Evolutionary conservation across 2,329 filamentous ascomycete genomes (phyloP), one percentile per base, ranked within the genome.

Genomic region (Tolypocladium ophioglossoides): DNA sequence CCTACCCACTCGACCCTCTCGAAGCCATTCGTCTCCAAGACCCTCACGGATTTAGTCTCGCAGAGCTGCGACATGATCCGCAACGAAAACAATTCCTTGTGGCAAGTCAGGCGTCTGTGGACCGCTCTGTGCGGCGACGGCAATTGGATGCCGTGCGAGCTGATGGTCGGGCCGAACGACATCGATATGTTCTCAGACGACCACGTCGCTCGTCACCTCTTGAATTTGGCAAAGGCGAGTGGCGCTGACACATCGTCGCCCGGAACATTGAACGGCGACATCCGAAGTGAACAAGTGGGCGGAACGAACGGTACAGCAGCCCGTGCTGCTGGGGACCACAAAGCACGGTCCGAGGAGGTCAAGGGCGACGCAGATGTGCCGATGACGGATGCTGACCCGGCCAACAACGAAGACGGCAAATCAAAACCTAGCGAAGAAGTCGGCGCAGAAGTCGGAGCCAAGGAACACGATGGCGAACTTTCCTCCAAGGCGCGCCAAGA

Each of bases 91-190:
- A 74, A 76, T 30, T 83, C 84, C 6, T 72, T 92, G 12, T 89
- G 85, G 80, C 83, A 82, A 62, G 84, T 89, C 49, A 89, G 89
- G 65, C 82, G 86, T 60, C 71, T 94, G 51, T 77, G 89, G 59
- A 87, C 85, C 35, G 81, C 82, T 58, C 76, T 94, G 10, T 83
- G 86, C 50, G 89, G 89, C 35, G 89, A 95, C 66, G 81, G 84
- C 58, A 83, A 81, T 16, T 86, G 83, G 83, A 77, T 79, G 47
- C 82, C 82, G 9, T 84, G 82, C 63, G 76, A 77, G 49, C 71
- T 75, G 59, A 78, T 85, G 70, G 70, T 83, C 39, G 77, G 77
- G 1, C 71, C 77, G 6, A 74, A 80, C 60, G 82, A 86, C 61
- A 69, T 75, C 53, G 73, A 78, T 38, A 66, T 84, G 2, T 86